Evolutionary conservation across 2,329 filamentous ascomycete genomes (phyloP).

Genomic region (Proliferodiscus dingleyae): DNA sequence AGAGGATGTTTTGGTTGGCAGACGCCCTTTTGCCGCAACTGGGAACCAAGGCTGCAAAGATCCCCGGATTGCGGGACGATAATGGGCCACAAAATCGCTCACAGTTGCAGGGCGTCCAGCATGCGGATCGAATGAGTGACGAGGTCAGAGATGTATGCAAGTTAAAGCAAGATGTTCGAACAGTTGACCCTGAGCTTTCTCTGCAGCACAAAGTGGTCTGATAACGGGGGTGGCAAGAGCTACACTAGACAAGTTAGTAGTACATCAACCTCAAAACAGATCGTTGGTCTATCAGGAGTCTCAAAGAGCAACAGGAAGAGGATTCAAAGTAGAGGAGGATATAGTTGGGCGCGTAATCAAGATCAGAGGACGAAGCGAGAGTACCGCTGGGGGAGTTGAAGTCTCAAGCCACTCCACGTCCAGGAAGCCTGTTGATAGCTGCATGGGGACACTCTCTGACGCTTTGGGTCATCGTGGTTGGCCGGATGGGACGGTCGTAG

Average conservation of each 20-base stretch:
- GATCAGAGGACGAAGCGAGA: not conserved
- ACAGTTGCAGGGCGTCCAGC: not conserved
- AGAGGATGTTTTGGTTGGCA: conserved; percentile 12
- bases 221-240: not conserved
- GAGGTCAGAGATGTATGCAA: not conserved
- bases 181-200: not conserved
- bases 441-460: too few relatives aligned
- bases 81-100: not conserved
- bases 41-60: not conserved
- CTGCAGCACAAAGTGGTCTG: not conserved
- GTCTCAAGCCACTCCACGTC: not conserved
- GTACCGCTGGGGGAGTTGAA: not conserved
- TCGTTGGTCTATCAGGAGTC: not conserved
- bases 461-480: too few relatives aligned
- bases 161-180: not conserved
- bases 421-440: too few relatives aligned
- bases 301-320: not conserved
- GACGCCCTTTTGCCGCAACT: conserved; percentile 5
- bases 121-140: not conserved
- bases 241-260: not conserved
- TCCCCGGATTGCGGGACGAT: not conserved
- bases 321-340: not conserved
- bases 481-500: not conserved
- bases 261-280: not conserved
- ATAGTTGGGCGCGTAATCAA: not conserved